Evolutionary conservation across 805 yeast species (phyloP), one percentile per base, ranked within the genome.

Genomic region (Maudiozyma turicensis): DNA sequence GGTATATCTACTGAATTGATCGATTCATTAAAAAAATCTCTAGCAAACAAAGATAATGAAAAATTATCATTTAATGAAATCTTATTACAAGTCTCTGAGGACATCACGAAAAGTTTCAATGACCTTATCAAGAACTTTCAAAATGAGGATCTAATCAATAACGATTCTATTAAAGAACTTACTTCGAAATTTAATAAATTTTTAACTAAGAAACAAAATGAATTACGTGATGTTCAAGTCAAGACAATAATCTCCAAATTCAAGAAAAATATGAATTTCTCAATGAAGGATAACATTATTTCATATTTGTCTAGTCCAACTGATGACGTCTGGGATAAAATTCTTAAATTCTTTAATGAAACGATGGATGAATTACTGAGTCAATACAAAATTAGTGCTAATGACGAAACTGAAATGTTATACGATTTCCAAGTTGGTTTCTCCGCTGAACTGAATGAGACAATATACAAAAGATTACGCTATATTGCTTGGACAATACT

Each of bases 401-500:
- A 49, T 0, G 71, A 60, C 2, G 66, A 59, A 0, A 43, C 48
- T 2, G 29, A 29, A n/a, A 39, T 3, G n/a, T 49, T 44, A 5
- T 74, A 67, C 54, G 89, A 87, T 58, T 86, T 88, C 55, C 78
- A 77, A 29, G 66, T 89, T 7, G 96, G 93, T 0, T 71, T 81
- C 2, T 44, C 70, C 2, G 62, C 56, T 0, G 73, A 65, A 3
- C 71, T 70, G 29, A 81, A 80, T 55, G 51, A 52, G 8, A 56
- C 59, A 2, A 72, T 78, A 0, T 63, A 68, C 8, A 57, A 59
- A n/a, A 70, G 69, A 37, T 68, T 88, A 38, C 69, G 74, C 42
- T 71, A 70, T 54, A 66, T 69, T 34, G 76, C 86, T 3, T 91
- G 98, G 97, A 63, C 67, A 32, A 67, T 72, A 29, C 77, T 89